A percentile compares a stretch with the other conserved stretches of the same genome.
phyloP scores from a whole-genome alignment of 2,329 filamentous ascomycete genomes.

The Beauveria pseudobassiana region DNA sequence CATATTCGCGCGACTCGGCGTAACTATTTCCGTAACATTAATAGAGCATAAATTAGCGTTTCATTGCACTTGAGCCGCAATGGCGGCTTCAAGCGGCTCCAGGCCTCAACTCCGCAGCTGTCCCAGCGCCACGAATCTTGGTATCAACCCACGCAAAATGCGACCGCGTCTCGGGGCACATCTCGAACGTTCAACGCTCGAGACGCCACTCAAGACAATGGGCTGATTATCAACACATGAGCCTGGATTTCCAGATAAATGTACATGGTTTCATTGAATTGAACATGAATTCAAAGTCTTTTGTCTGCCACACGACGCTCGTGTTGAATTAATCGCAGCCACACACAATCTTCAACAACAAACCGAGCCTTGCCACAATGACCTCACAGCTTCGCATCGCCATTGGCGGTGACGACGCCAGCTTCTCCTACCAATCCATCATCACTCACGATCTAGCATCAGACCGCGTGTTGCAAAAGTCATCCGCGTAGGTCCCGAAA shows the following conservation, averaged over 20 bases:
- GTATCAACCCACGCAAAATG: not conserved
- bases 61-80: no score
- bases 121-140: no score
- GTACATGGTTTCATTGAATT: not conserved
- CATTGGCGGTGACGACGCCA: constrained; percentile 45
- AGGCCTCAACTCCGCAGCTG: no score
- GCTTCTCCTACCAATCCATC: constrained; percentile 68
- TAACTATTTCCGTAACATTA: no score
- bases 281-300: no score
- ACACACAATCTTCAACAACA: not conserved
- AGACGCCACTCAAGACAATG: not conserved
- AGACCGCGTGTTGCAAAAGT: constrained; percentile 59
- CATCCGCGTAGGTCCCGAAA: constrained; percentile 65
- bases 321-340: no score
- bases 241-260: not conserved
- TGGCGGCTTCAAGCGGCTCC: no score
- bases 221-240: not conserved
- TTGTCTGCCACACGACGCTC: no score
- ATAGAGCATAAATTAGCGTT: no score
- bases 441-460: constrained; percentile 65
- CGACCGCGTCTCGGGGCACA: constrained; percentile 2
- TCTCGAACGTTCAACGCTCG: not conserved
- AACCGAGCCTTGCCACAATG: not conserved
- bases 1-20: no score
- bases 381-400: not conserved